Conservation (phyloP, 1,284 basidiomycete species). For the Cronartium quercuum region DNA sequence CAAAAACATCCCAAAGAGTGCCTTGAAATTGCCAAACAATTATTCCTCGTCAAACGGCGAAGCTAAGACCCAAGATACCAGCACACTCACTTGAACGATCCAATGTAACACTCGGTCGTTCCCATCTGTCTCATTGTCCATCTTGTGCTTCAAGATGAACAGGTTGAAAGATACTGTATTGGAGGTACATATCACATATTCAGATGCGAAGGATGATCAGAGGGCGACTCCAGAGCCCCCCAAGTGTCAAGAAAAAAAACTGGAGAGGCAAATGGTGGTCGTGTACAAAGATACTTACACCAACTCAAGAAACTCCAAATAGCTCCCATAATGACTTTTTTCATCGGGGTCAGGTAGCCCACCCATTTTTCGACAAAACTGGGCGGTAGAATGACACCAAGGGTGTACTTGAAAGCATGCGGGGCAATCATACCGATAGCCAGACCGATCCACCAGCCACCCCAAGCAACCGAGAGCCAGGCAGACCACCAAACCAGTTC, state of each 20-base stretch:
- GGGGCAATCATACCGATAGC: constrained; percentile 57
- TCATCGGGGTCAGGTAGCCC: constrained; percentile 23
- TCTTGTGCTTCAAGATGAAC: constrained; percentile 38
- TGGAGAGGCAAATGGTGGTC: too few relatives aligned
- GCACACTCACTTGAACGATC: background rate
- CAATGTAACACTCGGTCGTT: background rate
- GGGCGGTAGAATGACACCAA: constrained; percentile 64
- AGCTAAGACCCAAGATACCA: background rate
- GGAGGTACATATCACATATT: constrained; percentile 14
- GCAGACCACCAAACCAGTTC: constrained; percentile 34
- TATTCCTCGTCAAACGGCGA: background rate
- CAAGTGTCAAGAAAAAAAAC: constrained; percentile 15
- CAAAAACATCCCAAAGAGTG: constrained; percentile 67
- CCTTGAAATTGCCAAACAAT: background rate
- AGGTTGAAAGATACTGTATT: constrained; percentile 42
- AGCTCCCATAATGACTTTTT: constrained; percentile 39
- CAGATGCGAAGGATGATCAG: constrained; percentile 26
- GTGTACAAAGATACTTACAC: background rate
- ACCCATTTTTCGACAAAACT: constrained; percentile 58
- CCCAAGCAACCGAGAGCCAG: constrained; percentile 73
- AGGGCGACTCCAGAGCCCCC: background rate
- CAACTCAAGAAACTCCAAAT: constrained; percentile 1
- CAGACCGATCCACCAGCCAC: constrained; percentile 74
- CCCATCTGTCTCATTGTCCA: background rate
- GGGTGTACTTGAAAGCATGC: constrained; percentile 53